Conservation (phyloP, 257 asterid genomes). For the Prunella vulgaris region DNA sequence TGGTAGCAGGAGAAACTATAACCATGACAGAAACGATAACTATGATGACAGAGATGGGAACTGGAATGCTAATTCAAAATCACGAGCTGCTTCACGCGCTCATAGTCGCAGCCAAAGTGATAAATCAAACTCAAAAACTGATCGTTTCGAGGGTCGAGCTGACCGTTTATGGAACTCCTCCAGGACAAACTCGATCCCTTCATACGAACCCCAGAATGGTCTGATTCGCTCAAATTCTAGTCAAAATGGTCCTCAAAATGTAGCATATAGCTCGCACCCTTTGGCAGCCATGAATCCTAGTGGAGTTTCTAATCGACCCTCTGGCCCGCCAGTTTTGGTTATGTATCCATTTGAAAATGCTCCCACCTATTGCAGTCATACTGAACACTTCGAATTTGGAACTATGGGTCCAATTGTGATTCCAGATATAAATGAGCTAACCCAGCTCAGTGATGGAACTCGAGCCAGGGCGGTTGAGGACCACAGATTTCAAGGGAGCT, state of each 20-base stretch:
- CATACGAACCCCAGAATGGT: slow-evolving; percentile 64
- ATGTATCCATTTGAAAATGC: slow-evolving; percentile 65
- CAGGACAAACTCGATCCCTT: slow-evolving; percentile 40
- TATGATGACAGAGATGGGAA: slow-evolving; percentile 68
- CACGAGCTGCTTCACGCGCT: slow-evolving; percentile 57
- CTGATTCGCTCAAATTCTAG: slow-evolving; percentile 43
- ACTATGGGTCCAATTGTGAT: slow-evolving; percentile 63
- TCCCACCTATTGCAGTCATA: slow-evolving; percentile 40
- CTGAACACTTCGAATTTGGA: slow-evolving; percentile 80
- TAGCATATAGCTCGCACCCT: slow-evolving; percentile 53
- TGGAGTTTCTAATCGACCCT: slow-evolving; percentile 58
- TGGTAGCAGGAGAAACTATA: slow-evolving; percentile 64
- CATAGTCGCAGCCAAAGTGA: slow-evolving; percentile 64
- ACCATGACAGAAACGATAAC: slow-evolving; percentile 59
- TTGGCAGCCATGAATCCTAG: slow-evolving; percentile 46
- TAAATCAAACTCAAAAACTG: slow-evolving; percentile 58
- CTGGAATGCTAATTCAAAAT: slow-evolving; percentile 63
- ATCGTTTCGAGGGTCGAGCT: slow-evolving; percentile 55
- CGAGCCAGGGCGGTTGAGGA: slow-evolving; percentile 51
- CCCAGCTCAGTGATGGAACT: slow-evolving; percentile 45
- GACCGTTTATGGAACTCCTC: slow-evolving; percentile 57
- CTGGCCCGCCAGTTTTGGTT: slow-evolving; percentile 60
- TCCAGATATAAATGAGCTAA: slow-evolving; percentile 49
- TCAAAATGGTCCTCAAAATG: slow-evolving; percentile 49
- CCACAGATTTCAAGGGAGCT: slow-evolving; percentile 46